Percentiles rank a stretch among this genome's conserved stretches.
Evolutionary conservation across 1,284 basidiomycete genomes (phyloP).

Genomic region (Fomes fomentarius): DNA sequence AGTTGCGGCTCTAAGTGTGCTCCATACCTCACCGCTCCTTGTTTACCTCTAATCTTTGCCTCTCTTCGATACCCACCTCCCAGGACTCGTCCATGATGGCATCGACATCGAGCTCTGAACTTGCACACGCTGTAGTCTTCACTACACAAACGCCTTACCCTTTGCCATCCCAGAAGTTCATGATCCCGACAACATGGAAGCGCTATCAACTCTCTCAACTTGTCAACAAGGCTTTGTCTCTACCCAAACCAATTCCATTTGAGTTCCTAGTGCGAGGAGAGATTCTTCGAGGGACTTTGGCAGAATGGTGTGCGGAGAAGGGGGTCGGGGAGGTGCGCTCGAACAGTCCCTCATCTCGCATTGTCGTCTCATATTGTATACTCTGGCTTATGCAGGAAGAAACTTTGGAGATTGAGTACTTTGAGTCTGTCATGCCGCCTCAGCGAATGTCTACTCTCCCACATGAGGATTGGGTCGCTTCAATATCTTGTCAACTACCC

Average conservation of each 20-base stretch:
- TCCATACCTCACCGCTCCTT: too few species aligned
- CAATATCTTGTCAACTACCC: slow-evolving; percentile 69
- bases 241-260: slow-evolving; percentile 83
- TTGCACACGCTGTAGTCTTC: slow-evolving; percentile 72
- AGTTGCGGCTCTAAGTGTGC: too few species aligned
- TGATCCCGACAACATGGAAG: slow-evolving; percentile 91
- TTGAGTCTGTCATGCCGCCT: slow-evolving; percentile 91
- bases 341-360: not conserved
- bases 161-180: slow-evolving; percentile 90
- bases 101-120: slow-evolving; percentile 31
- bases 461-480: slow-evolving; percentile 95
- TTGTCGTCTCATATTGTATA: not conserved
- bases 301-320: slow-evolving; percentile 78
- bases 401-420: slow-evolving; percentile 92
- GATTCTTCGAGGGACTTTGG: slow-evolving; percentile 76
- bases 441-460: slow-evolving; percentile 80
- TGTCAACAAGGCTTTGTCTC: slow-evolving; percentile 90
- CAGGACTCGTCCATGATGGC: slow-evolving; percentile 26
- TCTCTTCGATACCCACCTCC: too few species aligned
- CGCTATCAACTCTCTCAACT: slow-evolving; percentile 98
- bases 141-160: slow-evolving; percentile 81
- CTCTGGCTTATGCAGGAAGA: slow-evolving; percentile 61
- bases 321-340: slow-evolving; percentile 66
- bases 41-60: too few species aligned
- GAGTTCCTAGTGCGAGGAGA: slow-evolving; percentile 91